Conservation (phyloP, 202 grass and related monocot species). For the Panicum hallii region DNA sequence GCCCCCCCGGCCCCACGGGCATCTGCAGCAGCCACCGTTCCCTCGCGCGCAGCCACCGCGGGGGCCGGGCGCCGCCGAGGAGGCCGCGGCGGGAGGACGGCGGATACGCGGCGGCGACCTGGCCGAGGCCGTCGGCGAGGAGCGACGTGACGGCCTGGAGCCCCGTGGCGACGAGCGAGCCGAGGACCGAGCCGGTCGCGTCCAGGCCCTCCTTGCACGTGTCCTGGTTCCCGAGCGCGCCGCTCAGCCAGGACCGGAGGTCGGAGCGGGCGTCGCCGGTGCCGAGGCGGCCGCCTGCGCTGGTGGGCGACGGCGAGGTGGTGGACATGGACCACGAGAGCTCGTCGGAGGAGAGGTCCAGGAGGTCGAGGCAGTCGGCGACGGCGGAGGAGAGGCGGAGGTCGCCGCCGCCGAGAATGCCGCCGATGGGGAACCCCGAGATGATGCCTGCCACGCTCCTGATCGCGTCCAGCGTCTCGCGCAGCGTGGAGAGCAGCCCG, state of each 20-base stretch:
- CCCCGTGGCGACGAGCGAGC: slow-evolving; percentile 41
- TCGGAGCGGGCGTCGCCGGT: slow-evolving; percentile 63
- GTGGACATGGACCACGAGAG: slow-evolving; percentile 69
- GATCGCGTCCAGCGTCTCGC: slow-evolving; percentile 61
- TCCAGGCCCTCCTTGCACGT: slow-evolving; percentile 86
- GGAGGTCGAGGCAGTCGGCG: slow-evolving; percentile 81
- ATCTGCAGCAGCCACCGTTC: slow-evolving; percentile 61
- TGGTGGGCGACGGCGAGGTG: neutral
- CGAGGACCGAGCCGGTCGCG: slow-evolving; percentile 51
- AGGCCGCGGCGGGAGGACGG: neutral
- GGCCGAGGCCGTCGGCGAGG: slow-evolving; percentile 56
- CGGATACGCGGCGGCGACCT: slow-evolving; percentile 36
- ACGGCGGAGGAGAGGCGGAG: slow-evolving; percentile 72
- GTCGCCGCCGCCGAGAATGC: slow-evolving; percentile 45
- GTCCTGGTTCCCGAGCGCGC: slow-evolving; percentile 82
- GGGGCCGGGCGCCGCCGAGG: slow-evolving; percentile 27
- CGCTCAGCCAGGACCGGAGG: slow-evolving; percentile 80
- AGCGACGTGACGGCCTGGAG: slow-evolving; percentile 72
- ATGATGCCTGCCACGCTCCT: slow-evolving; percentile 55
- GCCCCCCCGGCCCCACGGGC: slow-evolving; percentile 15
- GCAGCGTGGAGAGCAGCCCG: slow-evolving; percentile 57
- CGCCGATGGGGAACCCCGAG: slow-evolving; percentile 55
- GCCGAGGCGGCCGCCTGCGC: slow-evolving; percentile 27
- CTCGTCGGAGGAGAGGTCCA: slow-evolving; percentile 80
- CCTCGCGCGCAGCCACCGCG: slow-evolving; percentile 58